Conservation (phyloP, 768 basidiomycete genomes). For the Hygrocybe coccinea region DNA sequence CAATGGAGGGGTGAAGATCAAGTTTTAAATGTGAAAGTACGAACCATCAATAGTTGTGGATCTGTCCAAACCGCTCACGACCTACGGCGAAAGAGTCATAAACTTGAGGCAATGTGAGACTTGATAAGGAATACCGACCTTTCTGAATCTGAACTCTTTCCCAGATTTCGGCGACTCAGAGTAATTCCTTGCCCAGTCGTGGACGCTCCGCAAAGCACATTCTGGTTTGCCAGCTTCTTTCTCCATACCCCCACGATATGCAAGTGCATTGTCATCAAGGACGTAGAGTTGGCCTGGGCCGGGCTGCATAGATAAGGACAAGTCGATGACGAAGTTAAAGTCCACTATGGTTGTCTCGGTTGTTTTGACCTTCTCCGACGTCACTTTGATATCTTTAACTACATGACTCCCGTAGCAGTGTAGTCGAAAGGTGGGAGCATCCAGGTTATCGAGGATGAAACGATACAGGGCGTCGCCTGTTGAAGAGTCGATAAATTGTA, state of each 20-base stretch:
- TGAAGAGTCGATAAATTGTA: not conserved
- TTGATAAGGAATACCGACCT: no score
- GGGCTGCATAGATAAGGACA: not conserved
- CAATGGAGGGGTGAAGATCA: no score
- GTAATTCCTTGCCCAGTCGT: conserved; percentile 3
- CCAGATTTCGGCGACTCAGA: conserved; percentile 2
- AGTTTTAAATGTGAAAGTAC: no score
- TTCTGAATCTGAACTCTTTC: conserved; percentile 8
- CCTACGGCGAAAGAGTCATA: no score
- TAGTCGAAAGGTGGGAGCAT: not conserved
- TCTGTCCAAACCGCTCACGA: no score
- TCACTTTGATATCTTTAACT: not conserved
- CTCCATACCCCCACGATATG: not conserved
- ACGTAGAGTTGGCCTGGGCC: not conserved
- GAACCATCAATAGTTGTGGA: no score
- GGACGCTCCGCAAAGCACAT: not conserved
- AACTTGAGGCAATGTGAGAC: no score
- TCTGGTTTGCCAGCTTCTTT: not conserved
- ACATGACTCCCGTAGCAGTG: conserved; percentile 4
- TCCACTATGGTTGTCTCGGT: not conserved
- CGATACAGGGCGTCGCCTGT: conserved; percentile 6
- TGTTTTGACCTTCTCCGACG: not conserved
- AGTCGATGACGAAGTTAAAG: conserved; percentile 5
- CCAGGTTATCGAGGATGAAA: conserved; percentile 4
- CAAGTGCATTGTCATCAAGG: not conserved